Base-by-base conservation (phyloP, 2,329 filamentous ascomycete genomes). In the Fusarium drepaniforme region DNA sequence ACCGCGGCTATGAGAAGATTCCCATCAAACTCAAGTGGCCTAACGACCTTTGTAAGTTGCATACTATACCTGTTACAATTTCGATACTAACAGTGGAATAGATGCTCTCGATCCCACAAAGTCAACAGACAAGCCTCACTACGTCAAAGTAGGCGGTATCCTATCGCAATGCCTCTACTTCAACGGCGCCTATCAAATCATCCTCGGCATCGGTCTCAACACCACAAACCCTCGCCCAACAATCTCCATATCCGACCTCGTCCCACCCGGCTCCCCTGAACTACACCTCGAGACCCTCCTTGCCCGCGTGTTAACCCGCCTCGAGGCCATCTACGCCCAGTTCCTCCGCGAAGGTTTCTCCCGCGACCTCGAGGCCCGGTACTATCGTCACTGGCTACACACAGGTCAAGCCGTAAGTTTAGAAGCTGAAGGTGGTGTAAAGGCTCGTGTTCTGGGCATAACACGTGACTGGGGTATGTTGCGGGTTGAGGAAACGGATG, bases 1-100 rank as follows among this genome's bases (percentile, higher is more conserved):
- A 93, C 59, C 83, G 84, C 3, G 94, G 92, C 9, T 98, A 97
- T 82, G 87, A 90, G 8, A 86, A 90, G 0, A 83, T 98, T 6
- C 94, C 94, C 1, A 88, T 99, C 46, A 95, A 94, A 81, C 85
- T 99, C 37, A 99, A 99, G 83, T 99, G 97, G 97, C 97, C 97
- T 13, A 99, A 99, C 79, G 97, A 99, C 80, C 94, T 99, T 65
- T 96, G 91, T 92, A 83, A 82, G 88, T 66, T 11, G 30, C 6
- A 9, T 6, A 0, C 3, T 23, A 8, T 2, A 2, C 3, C 6
- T 0, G 4, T 25, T 1, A 7, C 8, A 25, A 3, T 11, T 3
- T 1, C 16, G 7, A 4, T 3, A 7, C 53, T 58, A 9, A 72
- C 46, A 64, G 3, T 5, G 1, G 18, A 0, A 16, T 67, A 90